Evolutionary conservation across 2,329 filamentous ascomycete genomes (phyloP), one percentile per base, ranked within the genome.

Genomic region (Leptoxyphium fumago): DNA sequence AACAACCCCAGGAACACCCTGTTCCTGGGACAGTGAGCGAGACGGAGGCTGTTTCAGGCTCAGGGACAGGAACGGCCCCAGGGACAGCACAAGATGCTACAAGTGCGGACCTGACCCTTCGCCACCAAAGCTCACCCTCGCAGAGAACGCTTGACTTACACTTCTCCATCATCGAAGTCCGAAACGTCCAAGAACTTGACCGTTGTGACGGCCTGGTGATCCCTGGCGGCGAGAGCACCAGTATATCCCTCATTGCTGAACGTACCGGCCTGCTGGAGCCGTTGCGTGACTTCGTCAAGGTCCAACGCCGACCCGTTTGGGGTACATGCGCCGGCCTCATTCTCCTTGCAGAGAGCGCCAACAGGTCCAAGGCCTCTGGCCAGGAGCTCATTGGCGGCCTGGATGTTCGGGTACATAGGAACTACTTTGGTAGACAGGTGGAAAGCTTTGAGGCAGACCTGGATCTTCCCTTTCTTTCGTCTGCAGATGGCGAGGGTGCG

Each of bases 311-410:
- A 54, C 88, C 88, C 10, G 84, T 83, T 18, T 98, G 89, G 89
- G 91, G 91, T 45, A 96, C 91, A 15, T 98, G 91, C 62, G 91
- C 91, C 10, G 91, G 91, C 9, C 74, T 96, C 45, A 95, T 98
- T 53, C 69, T 96, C 41, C 78, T 98, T 41, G 82, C 87, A 2
- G 84, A 94, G 57, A 79, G 82, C 46, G 89, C 87, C 41, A 94
- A 89, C 61, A 77, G 81, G 49, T 87, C 84, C 32, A 96, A 95
- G 61, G 80, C 83, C 56, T 87, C 86, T 38, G 89, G 89, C 0
- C 91, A 96, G 63, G 86, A 94, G 47, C 73, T 96, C 43, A 86
- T 98, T 49, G 91, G 91, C 11, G 91, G 91, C 2, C 72, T 98
- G 32, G 81, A 87, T 57, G 88, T 98, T 30, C 74, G 85, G 39